Percentiles rank a stretch among this genome's conserved stretches.
phyloP scores from a whole-genome alignment of 345 rosid species.

The Salix dunnii region DNA sequence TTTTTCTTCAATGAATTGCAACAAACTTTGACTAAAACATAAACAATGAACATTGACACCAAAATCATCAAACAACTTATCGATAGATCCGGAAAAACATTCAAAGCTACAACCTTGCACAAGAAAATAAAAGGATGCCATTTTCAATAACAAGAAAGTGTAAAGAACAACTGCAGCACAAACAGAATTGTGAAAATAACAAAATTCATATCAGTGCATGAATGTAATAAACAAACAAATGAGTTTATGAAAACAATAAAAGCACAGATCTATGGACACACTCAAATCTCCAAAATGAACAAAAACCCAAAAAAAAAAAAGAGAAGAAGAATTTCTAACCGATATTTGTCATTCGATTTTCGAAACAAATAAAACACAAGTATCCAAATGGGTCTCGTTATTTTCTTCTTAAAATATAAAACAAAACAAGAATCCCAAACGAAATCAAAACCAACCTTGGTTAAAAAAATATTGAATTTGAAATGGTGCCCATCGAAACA shows the following conservation, averaged over 20 bases:
- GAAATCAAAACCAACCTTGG: no score
- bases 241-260: no score
- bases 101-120: not conserved
- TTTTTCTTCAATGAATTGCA: conserved; percentile 37
- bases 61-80: not conserved
- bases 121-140: not conserved
- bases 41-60: conserved; percentile 16
- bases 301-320: not conserved
- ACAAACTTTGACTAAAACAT: conserved; percentile 23
- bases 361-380: no score
- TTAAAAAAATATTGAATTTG: no score
- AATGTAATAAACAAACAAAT: no score
- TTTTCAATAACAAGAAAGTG: conserved; percentile 1
- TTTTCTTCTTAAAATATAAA: no score
- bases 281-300: not conserved
- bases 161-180: not conserved
- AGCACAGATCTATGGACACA: not conserved
- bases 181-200: no score
- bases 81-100: not conserved
- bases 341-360: no score
- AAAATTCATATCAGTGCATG: no score
- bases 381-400: no score
- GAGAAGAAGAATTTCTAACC: not conserved
- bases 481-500: no score
- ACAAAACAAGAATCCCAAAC: no score